Evolutionary conservation across 1,284 basidiomycete genomes (phyloP), one percentile per base, ranked within the genome.

Genomic region (Xerocomus amazonicus): DNA sequence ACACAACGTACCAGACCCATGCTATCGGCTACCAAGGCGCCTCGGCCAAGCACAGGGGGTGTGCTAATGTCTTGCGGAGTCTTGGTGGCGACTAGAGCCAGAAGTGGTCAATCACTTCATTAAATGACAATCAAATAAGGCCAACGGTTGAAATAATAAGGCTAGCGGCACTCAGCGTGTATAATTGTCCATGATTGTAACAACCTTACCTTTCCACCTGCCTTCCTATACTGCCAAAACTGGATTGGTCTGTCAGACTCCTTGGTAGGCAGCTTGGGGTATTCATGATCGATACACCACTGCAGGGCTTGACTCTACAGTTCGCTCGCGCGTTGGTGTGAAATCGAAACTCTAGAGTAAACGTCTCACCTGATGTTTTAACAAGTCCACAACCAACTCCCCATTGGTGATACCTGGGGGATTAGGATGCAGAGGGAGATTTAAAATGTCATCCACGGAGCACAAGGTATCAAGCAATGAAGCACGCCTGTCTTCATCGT

Each of bases 1-100:
- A 43, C 10, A 58, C 58, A 3, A 45, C 53, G 44, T 57, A 73
- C 77, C 52, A 83, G 62, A 52, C 92, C 92, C 92, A 96, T 96
- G 34, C 88, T 89, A 68, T 96, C 93, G 0, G 88, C 91, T 50
- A 90, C 83, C 42, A 95, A 74, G 1, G 90, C 92, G 16, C 93
- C 92, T 55, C 86, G 75, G 5, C 91, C 91, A 14, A 96, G 77
- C 0, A 60, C 56, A 0, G 92, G 92, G 3, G 78, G 66, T 0
- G 52, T 52, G 6, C n/a, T 47, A 9, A 70, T 69, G 40, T 76
- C 73, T 63, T 89, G 87, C 16, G 88, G 90, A 3, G 81, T 86
- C 59, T 87, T 86, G 0, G 91, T 93, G 0, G 86, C 90, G 48
- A 92, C 85, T 83, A 49, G 8, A 52, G 19, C 56, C 26, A 29